Base-by-base conservation (phyloP, 148 eudicot genomes). In the Amaranthus palmeri region DNA sequence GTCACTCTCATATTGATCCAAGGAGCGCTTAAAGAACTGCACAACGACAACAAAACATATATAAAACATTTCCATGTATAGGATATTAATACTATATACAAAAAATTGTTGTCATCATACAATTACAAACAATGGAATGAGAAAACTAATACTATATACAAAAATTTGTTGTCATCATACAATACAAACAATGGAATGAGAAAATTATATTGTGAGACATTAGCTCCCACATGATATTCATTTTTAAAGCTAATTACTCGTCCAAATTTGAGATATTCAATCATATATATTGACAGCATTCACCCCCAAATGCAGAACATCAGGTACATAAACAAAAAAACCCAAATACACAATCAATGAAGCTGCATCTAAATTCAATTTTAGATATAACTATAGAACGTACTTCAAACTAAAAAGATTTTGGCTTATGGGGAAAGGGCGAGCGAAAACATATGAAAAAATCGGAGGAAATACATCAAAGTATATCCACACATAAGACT, bases 1-100 rank as follows among this genome's bases (percentile, higher is more conserved):
- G 76, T 90, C 89, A 14, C 85, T 79, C 78, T 90, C 93, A 71
- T 83, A 88, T 67, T 78, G 88, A 86, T 88, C 92, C 80, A 80
- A 76, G 49, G 85, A 72, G 73, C 84, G 84, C 83, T 87, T 90
- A 71, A 82, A 78, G 77, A 84, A 82, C 98, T 93, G 87, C 77
- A 80, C 7, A 79, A 78, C 12, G 3, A 41, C 36, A 47, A 14
- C 58, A 25, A 40, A 71, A 48, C 43, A 18, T 4, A 48, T 5
- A 6, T 73, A 42, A 25, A 65, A 52, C 49, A 42, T 18, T 49
- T 59, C 43, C 41, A 18, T 7, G 8, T 6, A 69, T 14, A 6
- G 13, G 14, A 13, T 15, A 13, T 51, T 10, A 51, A 52, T 18
- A 72, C 36, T 8, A 48, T 58, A 50, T 40, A 52, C 3, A 25